Conservation (phyloP, 192 early-diverging fungal genomes). For the Umbelopsis ramanniana region DNA sequence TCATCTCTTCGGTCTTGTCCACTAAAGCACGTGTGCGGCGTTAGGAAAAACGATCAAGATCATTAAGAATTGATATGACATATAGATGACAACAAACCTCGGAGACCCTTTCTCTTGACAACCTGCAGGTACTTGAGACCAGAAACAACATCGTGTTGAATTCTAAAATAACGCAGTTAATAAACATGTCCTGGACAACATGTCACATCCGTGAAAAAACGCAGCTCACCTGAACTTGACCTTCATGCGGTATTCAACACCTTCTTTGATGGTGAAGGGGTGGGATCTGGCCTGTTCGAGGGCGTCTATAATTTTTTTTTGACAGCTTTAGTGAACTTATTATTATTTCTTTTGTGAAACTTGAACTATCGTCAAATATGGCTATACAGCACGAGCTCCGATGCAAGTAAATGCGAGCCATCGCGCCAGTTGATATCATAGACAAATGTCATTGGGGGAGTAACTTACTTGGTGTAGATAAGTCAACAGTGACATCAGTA, state of each 20-base stretch:
- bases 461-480: constrained; percentile 72
- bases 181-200: not conserved
- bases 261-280: constrained; percentile 94
- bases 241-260: constrained; percentile 91
- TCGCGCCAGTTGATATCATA: not conserved
- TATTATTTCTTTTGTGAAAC: constrained; percentile 1
- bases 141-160: constrained; percentile 94
- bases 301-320: constrained; percentile 47
- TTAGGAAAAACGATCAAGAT: too few relatives aligned
- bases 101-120: constrained; percentile 85
- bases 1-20: constrained; percentile 95
- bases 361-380: constrained; percentile 1
- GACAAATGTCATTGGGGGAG: not conserved
- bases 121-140: constrained; percentile 95
- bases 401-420: not conserved
- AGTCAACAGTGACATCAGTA: constrained; percentile 74
- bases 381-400: constrained; percentile 9
- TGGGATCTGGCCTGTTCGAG: constrained; percentile 71
- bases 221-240: constrained; percentile 74
- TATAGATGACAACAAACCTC: constrained; percentile 43
- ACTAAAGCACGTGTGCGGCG: constrained; percentile 47
- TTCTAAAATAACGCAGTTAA: constrained; percentile 45
- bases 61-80: not conserved
- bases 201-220: not conserved
- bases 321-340: constrained; percentile 20